phyloP scores from a whole-genome alignment of 1,284 basidiomycete species.

The Cystobasidium sp. region DNA sequence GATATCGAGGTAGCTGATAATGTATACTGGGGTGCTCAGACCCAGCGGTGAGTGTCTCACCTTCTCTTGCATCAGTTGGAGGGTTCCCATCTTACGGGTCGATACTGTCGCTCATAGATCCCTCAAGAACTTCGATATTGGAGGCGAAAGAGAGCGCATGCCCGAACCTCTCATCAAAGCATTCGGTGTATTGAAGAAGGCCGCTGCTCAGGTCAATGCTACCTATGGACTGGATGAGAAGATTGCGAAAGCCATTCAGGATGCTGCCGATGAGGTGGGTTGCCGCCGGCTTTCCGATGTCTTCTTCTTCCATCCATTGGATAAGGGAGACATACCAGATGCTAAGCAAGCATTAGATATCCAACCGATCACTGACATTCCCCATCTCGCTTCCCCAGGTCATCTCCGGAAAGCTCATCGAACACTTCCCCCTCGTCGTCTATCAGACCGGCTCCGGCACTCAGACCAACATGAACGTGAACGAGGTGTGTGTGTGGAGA shows the following conservation, averaged over 20 bases:
- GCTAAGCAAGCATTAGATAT: too few relatives aligned
- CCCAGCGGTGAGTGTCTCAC: constrained; percentile 71
- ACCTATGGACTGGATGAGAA: constrained; percentile 89
- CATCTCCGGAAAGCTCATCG: constrained; percentile 90
- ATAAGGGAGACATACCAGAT: too few relatives aligned
- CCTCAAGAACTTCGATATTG: constrained; percentile 99
- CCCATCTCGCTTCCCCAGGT: constrained; percentile 64
- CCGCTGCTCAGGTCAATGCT: constrained; percentile 89
- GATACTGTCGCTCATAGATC: too few relatives aligned
- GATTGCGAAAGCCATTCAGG: constrained; percentile 84
- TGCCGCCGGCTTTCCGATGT: neutral
- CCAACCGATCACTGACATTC: neutral
- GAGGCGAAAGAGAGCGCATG: constrained; percentile 88
- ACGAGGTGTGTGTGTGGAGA: constrained; percentile 68
- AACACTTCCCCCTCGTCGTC: constrained; percentile 97
- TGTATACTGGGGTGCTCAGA: constrained; percentile 98
- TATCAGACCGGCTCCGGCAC: constrained; percentile 99
- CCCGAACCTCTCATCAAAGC: constrained; percentile 95
- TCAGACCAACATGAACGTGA: constrained; percentile 99
- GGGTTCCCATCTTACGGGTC: neutral
- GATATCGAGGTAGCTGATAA: constrained; percentile 91
- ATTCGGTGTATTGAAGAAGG: constrained; percentile 97
- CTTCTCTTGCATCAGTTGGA: constrained; percentile 16
- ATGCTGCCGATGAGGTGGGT: constrained; percentile 81
- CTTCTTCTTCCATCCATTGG: too few relatives aligned